Evolutionary conservation across 345 rosid genomes (phyloP), one percentile per base, ranked within the genome.

Genomic region (Abelmoschus esculentus): DNA sequence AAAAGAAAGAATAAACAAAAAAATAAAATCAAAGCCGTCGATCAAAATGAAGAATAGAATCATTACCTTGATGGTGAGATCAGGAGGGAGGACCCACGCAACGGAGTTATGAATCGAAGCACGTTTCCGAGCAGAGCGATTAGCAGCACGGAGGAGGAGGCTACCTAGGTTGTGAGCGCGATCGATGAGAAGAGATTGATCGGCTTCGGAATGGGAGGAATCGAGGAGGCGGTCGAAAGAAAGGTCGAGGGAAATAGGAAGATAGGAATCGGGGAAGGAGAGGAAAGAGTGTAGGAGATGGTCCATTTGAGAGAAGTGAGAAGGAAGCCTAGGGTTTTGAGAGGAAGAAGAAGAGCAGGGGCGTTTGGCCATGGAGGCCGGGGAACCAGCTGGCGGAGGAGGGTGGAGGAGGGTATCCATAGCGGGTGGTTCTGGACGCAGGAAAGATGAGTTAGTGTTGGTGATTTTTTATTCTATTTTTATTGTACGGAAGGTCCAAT

Each of bases 71-170:
- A 87, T 73, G 69, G 96, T 89, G 73, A 92, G 92, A 76, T 92
- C 96, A 10, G 86, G 79, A 71, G 93, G 93, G 22, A 92, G 86
- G 49, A 78, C 76, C 96, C 98, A 92, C 17, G 87, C 64, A 7
- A 69, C 31, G 70, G 85, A 84, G 72, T 92, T 92, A 74, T 88
- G 91, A 60, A 61, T 26, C 72, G 89, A 54, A 72, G 96, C 91
- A 61, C 90, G 93, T 26, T 80, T 85, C 12, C 96, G 75, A 59
- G 87, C 73, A 31, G 89, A 86, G 15, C 85, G 88, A 28, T 83
- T 85, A 61, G 85, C 89, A 10, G 93, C 86, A 57, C 87, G 80
- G 19, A 84, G 82, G 72, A 92, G 85, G 19, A 85, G 67, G 34
- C 85, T 78, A 17, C 90, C 89, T 10, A 91, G 72, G 42, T 78